These are phyloP conservation scores for Chlamydomonas schloesseri DNA, from an alignment of 139 green algal species.

Conservation along the genomic window DNA sequence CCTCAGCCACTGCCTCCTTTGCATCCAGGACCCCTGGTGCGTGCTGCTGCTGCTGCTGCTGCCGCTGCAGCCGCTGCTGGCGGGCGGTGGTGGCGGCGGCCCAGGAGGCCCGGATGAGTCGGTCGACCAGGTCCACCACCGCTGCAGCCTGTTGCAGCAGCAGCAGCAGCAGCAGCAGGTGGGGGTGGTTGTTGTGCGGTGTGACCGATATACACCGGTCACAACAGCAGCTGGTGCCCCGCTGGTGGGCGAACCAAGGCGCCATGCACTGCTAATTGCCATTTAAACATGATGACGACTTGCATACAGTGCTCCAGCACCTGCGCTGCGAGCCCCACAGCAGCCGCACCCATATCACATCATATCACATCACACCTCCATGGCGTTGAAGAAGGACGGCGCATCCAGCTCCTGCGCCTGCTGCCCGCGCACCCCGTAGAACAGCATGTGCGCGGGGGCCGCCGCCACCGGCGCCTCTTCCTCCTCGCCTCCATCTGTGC, in stretches of 20 bases:
- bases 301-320: no score
- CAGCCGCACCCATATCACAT: background rate
- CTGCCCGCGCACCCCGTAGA: constrained; percentile 74
- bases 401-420: constrained; percentile 73
- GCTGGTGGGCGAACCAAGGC: no score
- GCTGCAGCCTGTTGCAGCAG: constrained; percentile 30
- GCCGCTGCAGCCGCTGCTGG: background rate
- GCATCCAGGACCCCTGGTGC: no score
- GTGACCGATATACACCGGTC: background rate
- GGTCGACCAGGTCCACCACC: constrained; percentile 70
- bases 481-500: background rate
- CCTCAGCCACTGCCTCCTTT: background rate
- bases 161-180: no score
- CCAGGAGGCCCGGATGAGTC: constrained; percentile 46
- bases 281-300: no score
- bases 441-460: constrained; percentile 57
- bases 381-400: constrained; percentile 77
- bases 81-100: background rate
- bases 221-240: no score
- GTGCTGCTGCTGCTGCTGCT: background rate
- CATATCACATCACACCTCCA: constrained; percentile 56
- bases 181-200: background rate
- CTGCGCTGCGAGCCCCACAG: no score
- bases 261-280: no score
- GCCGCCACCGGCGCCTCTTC: background rate